Conservation (phyloP, 495 filamentous ascomycete species). For the Trichoderma virens region DNA sequence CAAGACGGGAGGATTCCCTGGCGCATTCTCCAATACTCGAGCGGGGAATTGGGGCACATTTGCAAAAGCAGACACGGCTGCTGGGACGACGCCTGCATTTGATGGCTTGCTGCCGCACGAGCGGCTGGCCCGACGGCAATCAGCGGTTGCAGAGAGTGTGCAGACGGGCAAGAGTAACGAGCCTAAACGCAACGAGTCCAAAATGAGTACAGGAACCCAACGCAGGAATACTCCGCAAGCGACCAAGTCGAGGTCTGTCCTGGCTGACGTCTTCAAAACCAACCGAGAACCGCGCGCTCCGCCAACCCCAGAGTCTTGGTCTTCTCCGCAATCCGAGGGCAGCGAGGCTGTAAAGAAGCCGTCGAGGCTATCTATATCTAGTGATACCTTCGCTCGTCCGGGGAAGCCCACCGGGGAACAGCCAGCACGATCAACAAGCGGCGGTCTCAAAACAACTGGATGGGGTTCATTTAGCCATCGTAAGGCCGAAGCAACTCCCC, state of each 20-base stretch:
- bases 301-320: neutral
- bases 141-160: constrained; percentile 1
- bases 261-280: constrained; percentile 5
- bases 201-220: neutral
- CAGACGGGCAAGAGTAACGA: neutral
- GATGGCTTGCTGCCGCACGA: constrained; percentile 19
- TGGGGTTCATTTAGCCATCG: neutral
- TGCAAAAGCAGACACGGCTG: neutral
- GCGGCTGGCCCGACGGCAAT: constrained; percentile 14
- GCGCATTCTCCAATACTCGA: constrained; percentile 1
- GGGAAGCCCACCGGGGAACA: neutral
- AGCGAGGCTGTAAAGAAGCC: neutral
- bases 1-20: neutral
- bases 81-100: neutral
- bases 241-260: constrained; percentile 1
- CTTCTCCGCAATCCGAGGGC: neutral
- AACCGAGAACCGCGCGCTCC: neutral
- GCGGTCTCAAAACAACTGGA: neutral
- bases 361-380: neutral
- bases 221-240: neutral
- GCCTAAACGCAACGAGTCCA: neutral
- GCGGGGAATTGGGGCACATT: neutral
- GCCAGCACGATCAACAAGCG: neutral
- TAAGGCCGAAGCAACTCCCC: neutral
- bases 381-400: neutral